Conservation (phyloP, 164 flowering plant species). For the Tetracentron sinense region DNA sequence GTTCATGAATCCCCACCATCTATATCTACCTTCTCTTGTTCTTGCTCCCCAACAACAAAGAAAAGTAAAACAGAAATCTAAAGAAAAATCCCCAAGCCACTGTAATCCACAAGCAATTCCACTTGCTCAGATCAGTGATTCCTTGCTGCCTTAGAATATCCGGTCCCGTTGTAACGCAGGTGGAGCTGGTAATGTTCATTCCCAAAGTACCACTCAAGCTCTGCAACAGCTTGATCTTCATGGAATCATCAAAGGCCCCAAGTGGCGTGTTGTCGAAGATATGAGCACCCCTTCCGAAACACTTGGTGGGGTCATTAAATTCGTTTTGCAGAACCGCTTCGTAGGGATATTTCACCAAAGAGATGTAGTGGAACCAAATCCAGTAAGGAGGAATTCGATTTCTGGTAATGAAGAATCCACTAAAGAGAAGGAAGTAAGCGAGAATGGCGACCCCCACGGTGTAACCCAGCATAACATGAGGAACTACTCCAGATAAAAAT, state of each 20-base stretch:
- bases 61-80: too few relatives aligned
- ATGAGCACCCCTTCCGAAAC: too few relatives aligned
- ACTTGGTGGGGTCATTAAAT: slow-evolving; percentile 27
- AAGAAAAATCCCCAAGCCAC: too few relatives aligned
- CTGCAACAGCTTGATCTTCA: slow-evolving; percentile 30
- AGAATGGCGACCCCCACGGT: slow-evolving; percentile 44
- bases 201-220: slow-evolving; percentile 32
- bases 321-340: slow-evolving; percentile 48
- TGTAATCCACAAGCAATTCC: too few relatives aligned
- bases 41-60: too few relatives aligned
- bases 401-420: slow-evolving; percentile 46
- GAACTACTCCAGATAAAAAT: slow-evolving; percentile 49
- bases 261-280: slow-evolving; percentile 50
- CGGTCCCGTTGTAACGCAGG: slow-evolving; percentile 43
- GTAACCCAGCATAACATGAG: slow-evolving; percentile 50
- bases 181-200: slow-evolving; percentile 28
- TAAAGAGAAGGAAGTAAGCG: slow-evolving; percentile 45
- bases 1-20: too few relatives aligned
- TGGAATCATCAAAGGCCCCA: slow-evolving; percentile 13
- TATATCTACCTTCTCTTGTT: too few relatives aligned
- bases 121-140: slow-evolving; percentile 44
- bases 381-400: slow-evolving; percentile 45
- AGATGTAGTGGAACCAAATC: slow-evolving; percentile 61
- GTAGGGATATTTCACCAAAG: too few relatives aligned
- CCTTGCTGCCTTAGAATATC: slow-evolving; percentile 39